Evolutionary conservation across 345 rosid species (phyloP), one percentile per base, ranked within the genome.

Genomic region (Geranium brycei): DNA sequence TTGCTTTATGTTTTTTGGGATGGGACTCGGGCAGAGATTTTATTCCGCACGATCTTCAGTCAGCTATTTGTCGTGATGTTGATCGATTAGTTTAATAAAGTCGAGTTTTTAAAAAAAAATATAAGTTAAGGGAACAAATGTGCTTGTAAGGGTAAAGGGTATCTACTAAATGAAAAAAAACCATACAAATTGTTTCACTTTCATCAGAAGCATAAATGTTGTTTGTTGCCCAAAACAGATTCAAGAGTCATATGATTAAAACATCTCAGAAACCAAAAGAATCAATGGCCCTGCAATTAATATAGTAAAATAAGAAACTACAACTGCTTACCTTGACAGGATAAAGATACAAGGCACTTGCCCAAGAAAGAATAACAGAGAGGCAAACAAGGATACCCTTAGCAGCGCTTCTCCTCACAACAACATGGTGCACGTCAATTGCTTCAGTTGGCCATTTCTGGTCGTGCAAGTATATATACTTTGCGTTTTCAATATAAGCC

Each of bases 371-470:
- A 61, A 77, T 62, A 57, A 70, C 76, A 64, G 71, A 64, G 68
- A 84, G 57, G 78, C 51, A 64, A 17, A 70, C 31, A 7, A 67
- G 63, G 72, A 75, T 71, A 61, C 73, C 56, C 76, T 68, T 79
- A 0, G 66, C 64, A 23, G 61, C 57, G 71, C 85, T 75, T 64
- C 76, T 81, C 40, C 75, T 74, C 51, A 85, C 79, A 51, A 75
- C 40, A 63, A 91, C 76, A 71, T 79, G 86, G 76, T 89, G 92
- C 61, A 65, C 63, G 58, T 87, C 95, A 51, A 81, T 67, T 18
- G 79, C 84, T 70, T 75, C 80, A 66, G 68, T 19, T 53, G 74
- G 76, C 79, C 74, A 60, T 64, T 83, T 73, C 19, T 66, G 40
- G 40, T 85, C 89, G 19, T 68, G 80, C 1, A 66, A 4, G 72